A percentile compares a stretch with the other conserved stretches of the same genome.
Conservation (phyloP, 2,329 filamentous ascomycete species). For the Dendryphion nanum region DNA sequence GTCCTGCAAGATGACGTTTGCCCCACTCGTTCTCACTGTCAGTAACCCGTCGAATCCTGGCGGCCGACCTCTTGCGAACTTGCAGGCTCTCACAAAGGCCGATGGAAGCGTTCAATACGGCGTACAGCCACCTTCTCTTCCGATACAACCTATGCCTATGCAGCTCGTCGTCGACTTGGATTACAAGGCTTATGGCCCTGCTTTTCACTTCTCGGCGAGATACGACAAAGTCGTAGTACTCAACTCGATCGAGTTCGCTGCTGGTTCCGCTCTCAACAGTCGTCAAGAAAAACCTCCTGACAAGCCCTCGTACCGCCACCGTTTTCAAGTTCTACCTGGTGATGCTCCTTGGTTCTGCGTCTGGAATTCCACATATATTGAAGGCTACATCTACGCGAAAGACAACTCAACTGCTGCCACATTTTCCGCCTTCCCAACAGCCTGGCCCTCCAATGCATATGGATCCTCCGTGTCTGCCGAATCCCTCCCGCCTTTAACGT, state of each 20-base stretch:
- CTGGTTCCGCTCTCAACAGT: conserved; percentile 19
- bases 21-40: conserved; percentile 30
- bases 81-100: conserved; percentile 31
- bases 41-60: conserved; percentile 15
- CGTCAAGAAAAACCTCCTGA: conserved; percentile 15
- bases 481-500: neutral
- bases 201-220: conserved; percentile 60
- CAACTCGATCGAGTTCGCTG: conserved; percentile 36
- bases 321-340: conserved; percentile 49
- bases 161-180: conserved; percentile 58
- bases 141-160: conserved; percentile 51
- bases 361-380: conserved; percentile 66
- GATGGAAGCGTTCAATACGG: conserved; percentile 56
- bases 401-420: conserved; percentile 46
- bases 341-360: conserved; percentile 68
- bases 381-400: conserved; percentile 65
- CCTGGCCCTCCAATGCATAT: conserved; percentile 12
- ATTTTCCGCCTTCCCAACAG: conserved; percentile 24
- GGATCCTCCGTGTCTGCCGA: conserved; percentile 4
- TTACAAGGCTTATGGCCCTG: conserved; percentile 57
- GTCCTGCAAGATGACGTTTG: conserved; percentile 47
- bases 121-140: conserved; percentile 56
- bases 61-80: conserved; percentile 17
- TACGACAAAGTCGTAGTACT: conserved; percentile 67
- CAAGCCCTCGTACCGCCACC: conserved; percentile 29